These are phyloP conservation scores for Suillus lakei DNA, from an alignment of 768 basidiomycete genomes.

Conservation along the genomic window DNA sequence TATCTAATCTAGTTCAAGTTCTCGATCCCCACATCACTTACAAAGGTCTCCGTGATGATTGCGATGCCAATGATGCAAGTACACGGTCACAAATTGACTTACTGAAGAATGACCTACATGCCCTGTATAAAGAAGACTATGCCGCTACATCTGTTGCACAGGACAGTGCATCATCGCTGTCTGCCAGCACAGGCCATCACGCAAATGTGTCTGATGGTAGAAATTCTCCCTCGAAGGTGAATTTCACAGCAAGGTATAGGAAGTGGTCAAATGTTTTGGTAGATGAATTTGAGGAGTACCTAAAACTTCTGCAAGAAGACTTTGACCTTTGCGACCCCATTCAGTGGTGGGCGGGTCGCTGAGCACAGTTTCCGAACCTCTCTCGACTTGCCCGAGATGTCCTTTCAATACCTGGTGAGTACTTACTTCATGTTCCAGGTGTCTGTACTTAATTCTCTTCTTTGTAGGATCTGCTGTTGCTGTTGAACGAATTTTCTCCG, in stretches of 20 bases:
- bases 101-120: neutral
- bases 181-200: no score
- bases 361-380: neutral
- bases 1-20: neutral
- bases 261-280: neutral
- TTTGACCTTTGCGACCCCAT: neutral
- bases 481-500: neutral
- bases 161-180: no score
- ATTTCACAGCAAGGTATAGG: neutral
- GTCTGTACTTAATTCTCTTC: neutral
- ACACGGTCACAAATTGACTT: neutral
- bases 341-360: neutral
- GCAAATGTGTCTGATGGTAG: neutral
- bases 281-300: neutral
- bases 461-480: neutral
- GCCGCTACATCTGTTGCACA: no score
- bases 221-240: neutral
- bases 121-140: neutral
- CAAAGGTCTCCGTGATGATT: neutral
- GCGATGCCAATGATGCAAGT: neutral
- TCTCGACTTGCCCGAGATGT: neutral
- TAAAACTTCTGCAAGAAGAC: neutral
- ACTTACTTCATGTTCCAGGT: neutral
- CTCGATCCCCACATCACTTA: neutral
- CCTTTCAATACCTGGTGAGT: neutral